phyloP scores from a whole-genome alignment of 2,329 filamentous ascomycete genomes.

The Monosporascus cannonballus region DNA sequence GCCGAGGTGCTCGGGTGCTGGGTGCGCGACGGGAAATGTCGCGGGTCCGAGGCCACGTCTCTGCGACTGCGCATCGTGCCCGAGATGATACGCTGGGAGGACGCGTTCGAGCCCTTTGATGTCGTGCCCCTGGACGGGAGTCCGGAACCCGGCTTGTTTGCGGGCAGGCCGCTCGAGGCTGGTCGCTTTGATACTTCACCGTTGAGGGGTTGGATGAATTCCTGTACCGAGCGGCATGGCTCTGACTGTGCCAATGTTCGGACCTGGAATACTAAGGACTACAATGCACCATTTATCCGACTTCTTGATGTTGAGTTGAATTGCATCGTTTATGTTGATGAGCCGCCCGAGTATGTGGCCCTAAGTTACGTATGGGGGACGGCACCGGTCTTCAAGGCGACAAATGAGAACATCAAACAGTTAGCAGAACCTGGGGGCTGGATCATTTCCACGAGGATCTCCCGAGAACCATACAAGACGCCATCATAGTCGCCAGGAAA shows the following conservation, averaged over 20 bases:
- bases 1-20: constrained; percentile 3
- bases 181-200: not conserved
- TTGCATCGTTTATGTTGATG: not conserved
- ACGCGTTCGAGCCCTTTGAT: constrained; percentile 3
- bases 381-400: constrained; percentile 1
- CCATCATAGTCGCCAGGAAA: constrained; percentile 8
- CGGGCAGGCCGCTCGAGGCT: not conserved
- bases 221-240: constrained; percentile 1
- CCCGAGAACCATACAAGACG: constrained; percentile 14
- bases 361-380: constrained; percentile 8
- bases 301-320: not conserved
- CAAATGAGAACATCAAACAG: not conserved
- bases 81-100: constrained; percentile 2
- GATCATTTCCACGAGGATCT: not conserved
- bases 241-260: not conserved
- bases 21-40: not conserved
- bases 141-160: not conserved
- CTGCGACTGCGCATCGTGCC: constrained; percentile 1
- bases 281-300: not conserved
- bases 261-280: no score
- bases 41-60: not conserved
- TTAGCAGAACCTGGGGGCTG: not conserved
- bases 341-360: not conserved
- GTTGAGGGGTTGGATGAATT: not conserved
- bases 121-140: not conserved